Base-by-base conservation (phyloP, 371 early-diverging fungal species). In the Capillidium rhysosporum region DNA sequence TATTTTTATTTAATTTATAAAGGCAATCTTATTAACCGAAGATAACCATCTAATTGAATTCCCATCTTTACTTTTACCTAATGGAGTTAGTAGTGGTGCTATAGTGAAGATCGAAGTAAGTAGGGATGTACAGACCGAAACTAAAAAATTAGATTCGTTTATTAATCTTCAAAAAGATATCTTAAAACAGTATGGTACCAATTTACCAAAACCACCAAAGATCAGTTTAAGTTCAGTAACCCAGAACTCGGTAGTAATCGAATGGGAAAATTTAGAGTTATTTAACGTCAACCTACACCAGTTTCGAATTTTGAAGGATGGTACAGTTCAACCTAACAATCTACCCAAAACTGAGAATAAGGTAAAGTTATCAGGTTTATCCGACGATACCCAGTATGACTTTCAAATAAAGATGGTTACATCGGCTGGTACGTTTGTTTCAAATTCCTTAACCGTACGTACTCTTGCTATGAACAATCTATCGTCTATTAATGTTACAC, bases 11-110 rank as follows among this genome's bases (percentile, higher is more conserved):
- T 34, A 4, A 4, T 7, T 34, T 34, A 40, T 20, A 26, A 63
- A 85, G 82, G 92, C 92, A 46, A 84, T 92, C 61, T 75, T 96
- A 41, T 68, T 96, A 46, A 86, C 89, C 25, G 82, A 80, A 59
- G 92, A 94, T 65, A 90, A 96, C 73, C 97, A 96, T 69, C 76
- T 93, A 25, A 90, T 96, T 57, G 97, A 96, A 63, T 93, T 96
- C 60, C 97, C 97, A 1, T 85, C 94, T 0, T 72, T 91, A 14
- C 78, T 96, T n/a, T 73, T 96, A 41, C 97, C 97, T 16, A 81
- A 80, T 55, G 92, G 90, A 31, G 90, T 94, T 23, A 67, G 79
- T 16, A 82, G 92, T 3, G 97, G 97, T 23, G 89, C 89, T 26
- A 84, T 96, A 55, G 87, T 96, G 57, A 92, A 87, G 65, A 79